These are phyloP conservation scores for Fomitiporia mediterranea DNA, from an alignment of 1,284 basidiomycete genomes.

Conservation along the genomic window DNA sequence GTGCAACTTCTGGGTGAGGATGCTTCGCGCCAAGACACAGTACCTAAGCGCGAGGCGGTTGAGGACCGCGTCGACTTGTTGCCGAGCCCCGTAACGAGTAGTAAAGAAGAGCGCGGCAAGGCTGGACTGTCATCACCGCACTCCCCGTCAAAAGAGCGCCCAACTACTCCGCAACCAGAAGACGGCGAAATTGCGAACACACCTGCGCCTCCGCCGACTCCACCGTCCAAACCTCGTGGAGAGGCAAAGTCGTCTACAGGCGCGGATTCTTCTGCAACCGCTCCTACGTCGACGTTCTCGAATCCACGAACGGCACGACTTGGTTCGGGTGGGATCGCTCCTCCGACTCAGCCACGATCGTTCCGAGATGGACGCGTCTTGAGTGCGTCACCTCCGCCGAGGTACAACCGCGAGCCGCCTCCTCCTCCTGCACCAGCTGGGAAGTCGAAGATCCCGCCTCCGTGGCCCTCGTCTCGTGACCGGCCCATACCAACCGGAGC, in stretches of 20 bases:
- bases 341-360: slow-evolving; percentile 45
- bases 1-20: neutral
- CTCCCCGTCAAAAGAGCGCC: neutral
- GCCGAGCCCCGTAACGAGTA: neutral
- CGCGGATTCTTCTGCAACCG: neutral
- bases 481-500: neutral
- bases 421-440: slow-evolving; percentile 26
- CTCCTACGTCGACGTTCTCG: neutral
- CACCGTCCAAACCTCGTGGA: neutral
- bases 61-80: slow-evolving; percentile 9
- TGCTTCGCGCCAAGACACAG: neutral
- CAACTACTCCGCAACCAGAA: slow-evolving; percentile 28
- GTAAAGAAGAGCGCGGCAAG: slow-evolving; percentile 8
- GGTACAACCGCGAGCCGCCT: slow-evolving; percentile 5
- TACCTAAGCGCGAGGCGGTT: neutral
- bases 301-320: neutral
- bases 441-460: slow-evolving; percentile 1
- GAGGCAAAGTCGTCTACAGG: neutral
- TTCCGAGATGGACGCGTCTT: slow-evolving; percentile 31
- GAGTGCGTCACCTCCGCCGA: slow-evolving; percentile 20
- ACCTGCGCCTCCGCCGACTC: neutral
- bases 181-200: slow-evolving; percentile 50
- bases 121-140: slow-evolving; percentile 15
- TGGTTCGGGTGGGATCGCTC: slow-evolving; percentile 31
- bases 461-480: neutral